phyloP scores from a whole-genome alignment of 495 filamentous ascomycete species.

The Aspergillus olivimuriae region DNA sequence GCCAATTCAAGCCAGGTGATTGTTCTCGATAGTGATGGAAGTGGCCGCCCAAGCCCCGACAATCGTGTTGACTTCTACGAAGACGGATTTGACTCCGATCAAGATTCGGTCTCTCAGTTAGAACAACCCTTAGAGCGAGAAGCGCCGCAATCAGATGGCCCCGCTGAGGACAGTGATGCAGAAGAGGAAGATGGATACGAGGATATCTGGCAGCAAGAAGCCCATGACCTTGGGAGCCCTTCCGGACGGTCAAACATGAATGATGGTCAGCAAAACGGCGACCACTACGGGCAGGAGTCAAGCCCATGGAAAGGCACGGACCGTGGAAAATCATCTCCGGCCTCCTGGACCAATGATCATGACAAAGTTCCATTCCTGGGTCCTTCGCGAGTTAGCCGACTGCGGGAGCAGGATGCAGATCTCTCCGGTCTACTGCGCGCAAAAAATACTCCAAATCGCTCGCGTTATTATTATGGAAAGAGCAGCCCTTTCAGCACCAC shows the following conservation, averaged over 20 bases:
- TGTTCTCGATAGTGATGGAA: slow-evolving; percentile 43
- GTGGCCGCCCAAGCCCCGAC: slow-evolving; percentile 4
- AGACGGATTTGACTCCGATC: background rate
- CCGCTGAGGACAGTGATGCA: slow-evolving; percentile 17
- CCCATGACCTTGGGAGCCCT: slow-evolving; percentile 26
- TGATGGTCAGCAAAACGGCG: slow-evolving; percentile 9
- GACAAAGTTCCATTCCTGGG: slow-evolving; percentile 22
- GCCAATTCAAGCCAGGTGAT: slow-evolving; percentile 44
- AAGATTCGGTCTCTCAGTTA: background rate
- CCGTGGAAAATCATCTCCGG: slow-evolving; percentile 22
- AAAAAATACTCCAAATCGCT: slow-evolving; percentile 36
- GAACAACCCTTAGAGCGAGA: background rate
- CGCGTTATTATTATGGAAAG: slow-evolving; percentile 36
- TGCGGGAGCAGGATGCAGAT: slow-evolving; percentile 38
- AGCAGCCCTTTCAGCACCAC: slow-evolving; percentile 27
- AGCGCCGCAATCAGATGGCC: background rate
- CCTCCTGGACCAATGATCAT: slow-evolving; percentile 24
- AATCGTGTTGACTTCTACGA: background rate
- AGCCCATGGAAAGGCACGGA: slow-evolving; percentile 13
- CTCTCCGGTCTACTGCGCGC: slow-evolving; percentile 26
- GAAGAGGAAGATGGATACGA: slow-evolving; percentile 32
- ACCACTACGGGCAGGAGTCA: slow-evolving; percentile 3
- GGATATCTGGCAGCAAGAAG: slow-evolving; percentile 44
- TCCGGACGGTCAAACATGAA: slow-evolving; percentile 16
- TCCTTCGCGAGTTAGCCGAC: slow-evolving; percentile 29